A percentile compares a stretch with the other conserved stretches of the same genome.
phyloP scores from a whole-genome alignment of 2,329 filamentous ascomycete species.

The Pezicula carpinea region DNA sequence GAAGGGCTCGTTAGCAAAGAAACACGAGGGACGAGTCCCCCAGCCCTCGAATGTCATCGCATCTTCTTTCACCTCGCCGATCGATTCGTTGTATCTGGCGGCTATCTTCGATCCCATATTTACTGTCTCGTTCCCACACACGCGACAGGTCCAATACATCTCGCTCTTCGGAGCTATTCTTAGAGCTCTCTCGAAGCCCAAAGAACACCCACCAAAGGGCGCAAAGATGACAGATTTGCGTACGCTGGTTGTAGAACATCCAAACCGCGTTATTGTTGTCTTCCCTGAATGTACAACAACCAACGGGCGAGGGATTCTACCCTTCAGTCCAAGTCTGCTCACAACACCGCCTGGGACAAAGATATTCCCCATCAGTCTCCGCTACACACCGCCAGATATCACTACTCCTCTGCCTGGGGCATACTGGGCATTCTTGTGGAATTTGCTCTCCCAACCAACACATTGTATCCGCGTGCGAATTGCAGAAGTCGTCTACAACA shows the following conservation, averaged over 20 bases:
- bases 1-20: constrained; percentile 77
- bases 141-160: constrained; percentile 68
- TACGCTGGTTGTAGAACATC: constrained; percentile 62
- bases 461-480: constrained; percentile 90
- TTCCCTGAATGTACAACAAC: constrained; percentile 95
- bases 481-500: constrained; percentile 65
- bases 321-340: constrained; percentile 73
- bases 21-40: constrained; percentile 70
- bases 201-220: constrained; percentile 38
- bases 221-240: constrained; percentile 55
- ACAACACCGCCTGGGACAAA: constrained; percentile 61
- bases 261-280: constrained; percentile 72
- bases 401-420: constrained; percentile 81
- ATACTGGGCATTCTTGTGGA: constrained; percentile 76
- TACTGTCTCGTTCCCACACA: constrained; percentile 75
- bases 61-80: constrained; percentile 83
- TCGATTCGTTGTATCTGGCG: constrained; percentile 90
- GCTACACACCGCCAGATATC: constrained; percentile 84
- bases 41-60: constrained; percentile 78
- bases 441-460: constrained; percentile 75
- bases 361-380: constrained; percentile 86
- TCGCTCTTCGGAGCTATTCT: constrained; percentile 72
- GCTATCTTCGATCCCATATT: constrained; percentile 97
- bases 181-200: constrained; percentile 62
- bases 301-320: constrained; percentile 85